Evolutionary conservation across 2,329 filamentous ascomycete genomes (phyloP).

Genomic region (Ceratocystiopsis sp.): DNA sequence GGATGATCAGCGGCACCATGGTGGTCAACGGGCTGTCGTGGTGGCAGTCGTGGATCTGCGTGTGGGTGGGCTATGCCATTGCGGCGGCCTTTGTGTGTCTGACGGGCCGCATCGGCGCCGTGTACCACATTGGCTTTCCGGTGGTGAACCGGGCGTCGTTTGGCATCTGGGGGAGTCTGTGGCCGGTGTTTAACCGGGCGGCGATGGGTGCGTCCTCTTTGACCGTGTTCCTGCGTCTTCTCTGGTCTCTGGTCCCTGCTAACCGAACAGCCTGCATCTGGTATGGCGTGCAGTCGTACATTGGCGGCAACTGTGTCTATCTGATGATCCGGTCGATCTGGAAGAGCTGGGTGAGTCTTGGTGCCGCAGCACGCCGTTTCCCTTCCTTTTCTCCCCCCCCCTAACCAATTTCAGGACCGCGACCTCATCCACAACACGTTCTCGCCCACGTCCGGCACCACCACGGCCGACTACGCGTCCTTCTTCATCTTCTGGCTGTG

Average conservation of each 20-base stretch:
- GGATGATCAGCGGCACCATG: constrained; percentile 84
- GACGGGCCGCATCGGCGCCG: constrained; percentile 70
- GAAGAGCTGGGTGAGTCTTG: constrained; percentile 40
- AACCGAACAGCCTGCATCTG: constrained; percentile 17
- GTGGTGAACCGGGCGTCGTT: constrained; percentile 45
- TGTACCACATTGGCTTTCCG: constrained; percentile 80
- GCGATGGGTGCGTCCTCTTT: constrained; percentile 17
- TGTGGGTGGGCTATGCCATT: constrained; percentile 73
- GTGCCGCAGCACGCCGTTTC: constrained; percentile 29
- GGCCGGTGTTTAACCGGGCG: constrained; percentile 18
- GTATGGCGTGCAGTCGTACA: constrained; percentile 55
- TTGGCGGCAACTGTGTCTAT: constrained; percentile 70
- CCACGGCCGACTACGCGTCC: constrained; percentile 11
- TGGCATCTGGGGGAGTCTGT: constrained; percentile 60
- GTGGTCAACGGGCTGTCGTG: constrained; percentile 63
- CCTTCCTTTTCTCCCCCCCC: not conserved
- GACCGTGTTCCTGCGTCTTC: constrained; percentile 25
- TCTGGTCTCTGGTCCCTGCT: not conserved
- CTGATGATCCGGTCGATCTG: constrained; percentile 76
- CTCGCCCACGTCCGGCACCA: constrained; percentile 19
- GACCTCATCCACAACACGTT: constrained; percentile 21
- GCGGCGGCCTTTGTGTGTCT: constrained; percentile 57
- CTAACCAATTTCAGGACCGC: constrained; percentile 4
- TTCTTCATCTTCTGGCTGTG: constrained; percentile 12
- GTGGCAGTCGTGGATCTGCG: constrained; percentile 86